Evolutionary conservation across 352 stramenopile genomes (phyloP).

Genomic region (Achlya hypogyna): DNA sequence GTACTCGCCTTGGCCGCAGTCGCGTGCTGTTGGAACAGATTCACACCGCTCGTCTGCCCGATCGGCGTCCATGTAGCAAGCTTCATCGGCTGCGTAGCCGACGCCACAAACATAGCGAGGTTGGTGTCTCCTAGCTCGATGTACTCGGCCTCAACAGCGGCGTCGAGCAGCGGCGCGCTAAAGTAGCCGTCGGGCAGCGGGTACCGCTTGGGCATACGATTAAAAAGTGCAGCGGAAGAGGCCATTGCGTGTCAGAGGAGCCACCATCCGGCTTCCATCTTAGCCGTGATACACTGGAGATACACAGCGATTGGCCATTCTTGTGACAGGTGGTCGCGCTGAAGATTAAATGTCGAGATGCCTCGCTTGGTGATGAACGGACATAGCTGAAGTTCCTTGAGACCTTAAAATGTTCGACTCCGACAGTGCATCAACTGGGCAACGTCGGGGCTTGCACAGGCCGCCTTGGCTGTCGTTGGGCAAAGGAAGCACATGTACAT

Average conservation of each 20-base stretch:
- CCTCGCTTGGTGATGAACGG: too few species aligned
- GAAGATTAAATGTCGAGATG: too few species aligned
- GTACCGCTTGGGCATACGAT: neutral
- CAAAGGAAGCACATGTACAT: too few species aligned
- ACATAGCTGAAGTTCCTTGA: too few species aligned
- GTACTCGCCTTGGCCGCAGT: neutral
- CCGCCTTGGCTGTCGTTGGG: too few species aligned
- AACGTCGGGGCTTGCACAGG: too few species aligned
- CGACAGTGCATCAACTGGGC: too few species aligned
- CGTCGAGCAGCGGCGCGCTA: neutral
- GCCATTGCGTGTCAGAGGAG: neutral
- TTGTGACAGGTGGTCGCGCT: neutral
- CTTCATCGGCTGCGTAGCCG: neutral
- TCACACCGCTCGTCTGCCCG: neutral
- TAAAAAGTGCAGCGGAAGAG: neutral
- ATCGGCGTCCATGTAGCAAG: neutral
- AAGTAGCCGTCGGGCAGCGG: conserved; percentile 6
- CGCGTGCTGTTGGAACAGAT: neutral
- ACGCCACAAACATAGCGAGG: neutral
- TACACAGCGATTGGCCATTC: neutral
- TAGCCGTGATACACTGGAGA: neutral
- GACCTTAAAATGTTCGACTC: too few species aligned
- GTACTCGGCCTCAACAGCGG: neutral
- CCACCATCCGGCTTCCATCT: neutral
- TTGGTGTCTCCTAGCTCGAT: neutral